Evolutionary conservation across 495 filamentous ascomycete genomes (phyloP).

Genomic region (Annulohypoxylon maeteangense): DNA sequence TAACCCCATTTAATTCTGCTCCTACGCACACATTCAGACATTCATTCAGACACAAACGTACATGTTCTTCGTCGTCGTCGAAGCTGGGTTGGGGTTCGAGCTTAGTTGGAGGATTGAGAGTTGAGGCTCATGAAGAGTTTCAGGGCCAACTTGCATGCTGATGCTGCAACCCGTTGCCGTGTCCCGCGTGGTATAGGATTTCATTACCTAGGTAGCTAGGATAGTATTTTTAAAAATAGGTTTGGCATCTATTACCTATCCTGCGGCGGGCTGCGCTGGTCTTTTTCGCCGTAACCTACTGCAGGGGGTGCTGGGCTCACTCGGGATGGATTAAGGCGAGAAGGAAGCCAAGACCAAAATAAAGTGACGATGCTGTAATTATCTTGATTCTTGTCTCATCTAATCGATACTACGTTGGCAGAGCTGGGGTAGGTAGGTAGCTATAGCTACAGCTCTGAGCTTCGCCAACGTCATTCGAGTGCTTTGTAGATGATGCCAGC

Average conservation of each 20-base stretch:
- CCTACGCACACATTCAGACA: not conserved
- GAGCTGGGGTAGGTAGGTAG: not conserved
- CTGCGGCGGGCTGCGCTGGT: not conserved
- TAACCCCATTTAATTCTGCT: conserved; percentile 1
- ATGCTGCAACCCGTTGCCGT: not conserved
- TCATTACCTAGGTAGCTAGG: not conserved
- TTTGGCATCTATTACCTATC: not conserved
- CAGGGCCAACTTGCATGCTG: not conserved
- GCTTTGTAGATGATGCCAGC: not conserved
- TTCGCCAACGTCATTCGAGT: conserved; percentile 8
- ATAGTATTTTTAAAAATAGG: not conserved
- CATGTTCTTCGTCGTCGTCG: not conserved
- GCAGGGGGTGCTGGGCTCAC: conserved; percentile 1
- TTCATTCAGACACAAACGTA: too few relatives aligned
- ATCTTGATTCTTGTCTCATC: not conserved
- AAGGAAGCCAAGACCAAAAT: not conserved
- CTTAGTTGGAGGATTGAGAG: not conserved
- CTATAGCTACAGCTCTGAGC: not conserved
- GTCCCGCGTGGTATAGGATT: conserved; percentile 1
- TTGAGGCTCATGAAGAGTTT: conserved; percentile 11
- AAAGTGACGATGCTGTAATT: not conserved
- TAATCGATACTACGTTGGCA: not conserved
- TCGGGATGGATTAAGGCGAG: not conserved
- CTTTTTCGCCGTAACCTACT: conserved; percentile 2
- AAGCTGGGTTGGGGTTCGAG: conserved; percentile 5